Conservation (phyloP, 257 asterid species). For the Ajuga chamaepitys region DNA sequence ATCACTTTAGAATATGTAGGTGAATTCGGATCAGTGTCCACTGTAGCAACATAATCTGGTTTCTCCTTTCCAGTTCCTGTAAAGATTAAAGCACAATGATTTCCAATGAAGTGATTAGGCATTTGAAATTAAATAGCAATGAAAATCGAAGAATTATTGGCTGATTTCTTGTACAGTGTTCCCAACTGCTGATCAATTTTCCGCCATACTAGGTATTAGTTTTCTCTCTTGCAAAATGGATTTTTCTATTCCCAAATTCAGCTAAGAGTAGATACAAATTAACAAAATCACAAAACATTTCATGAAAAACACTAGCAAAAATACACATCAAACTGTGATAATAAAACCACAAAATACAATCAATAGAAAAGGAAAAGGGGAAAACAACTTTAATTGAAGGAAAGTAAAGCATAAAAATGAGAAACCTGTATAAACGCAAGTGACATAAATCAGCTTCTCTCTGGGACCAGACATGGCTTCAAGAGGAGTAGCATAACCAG, state of each 20-base stretch:
- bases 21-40: conserved; percentile 82
- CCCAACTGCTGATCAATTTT: background rate
- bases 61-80: conserved; percentile 77
- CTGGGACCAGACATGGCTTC: conserved; percentile 94
- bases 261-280: background rate
- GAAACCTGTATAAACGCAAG: conserved; percentile 76
- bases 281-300: background rate
- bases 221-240: background rate
- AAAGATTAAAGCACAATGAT: background rate
- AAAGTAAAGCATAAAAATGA: background rate
- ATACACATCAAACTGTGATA: background rate
- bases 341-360: background rate
- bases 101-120: background rate
- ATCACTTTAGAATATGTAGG: conserved; percentile 71
- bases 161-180: background rate
- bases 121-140: background rate
- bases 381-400: background rate
- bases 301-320: background rate
- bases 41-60: conserved; percentile 93
- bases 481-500: conserved; percentile 85
- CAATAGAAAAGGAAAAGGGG: background rate
- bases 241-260: background rate
- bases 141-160: background rate
- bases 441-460: conserved; percentile 82
- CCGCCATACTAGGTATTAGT: background rate